phyloP scores from a whole-genome alignment of 2,329 filamentous ascomycete species.

The Trichophyton benhamiae region DNA sequence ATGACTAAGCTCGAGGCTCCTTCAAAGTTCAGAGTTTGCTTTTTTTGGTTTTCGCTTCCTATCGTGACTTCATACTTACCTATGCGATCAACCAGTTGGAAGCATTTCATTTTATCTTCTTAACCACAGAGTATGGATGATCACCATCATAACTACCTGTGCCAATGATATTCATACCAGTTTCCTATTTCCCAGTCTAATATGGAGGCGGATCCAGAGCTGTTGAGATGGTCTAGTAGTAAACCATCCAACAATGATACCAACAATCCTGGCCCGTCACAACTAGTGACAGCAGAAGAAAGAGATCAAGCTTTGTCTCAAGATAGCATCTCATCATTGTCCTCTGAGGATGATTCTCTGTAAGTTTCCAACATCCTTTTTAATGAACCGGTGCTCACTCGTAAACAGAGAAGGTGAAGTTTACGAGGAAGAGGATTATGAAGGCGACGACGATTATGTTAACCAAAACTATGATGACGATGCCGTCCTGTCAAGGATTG shows the following conservation, averaged over 20 bases:
- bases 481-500: constrained; percentile 8
- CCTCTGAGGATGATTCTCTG: constrained; percentile 9
- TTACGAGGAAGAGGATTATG: neutral
- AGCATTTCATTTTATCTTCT: neutral
- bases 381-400: neutral
- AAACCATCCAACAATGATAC: neutral
- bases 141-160: neutral
- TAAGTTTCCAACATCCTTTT: neutral
- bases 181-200: neutral
- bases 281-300: constrained; percentile 7
- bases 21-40: too few species aligned
- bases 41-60: too few species aligned
- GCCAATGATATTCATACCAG: neutral
- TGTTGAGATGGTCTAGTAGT: neutral
- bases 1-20: neutral
- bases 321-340: neutral
- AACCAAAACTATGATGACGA: constrained; percentile 11
- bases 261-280: constrained; percentile 18
- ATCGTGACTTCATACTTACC: too few species aligned
- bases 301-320: neutral
- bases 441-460: neutral
- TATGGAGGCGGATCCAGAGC: neutral
- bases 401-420: constrained; percentile 1
- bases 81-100: too few species aligned
- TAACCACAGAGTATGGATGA: neutral